Conservation (phyloP, 768 basidiomycete genomes). For the Mycena vulgaris region DNA sequence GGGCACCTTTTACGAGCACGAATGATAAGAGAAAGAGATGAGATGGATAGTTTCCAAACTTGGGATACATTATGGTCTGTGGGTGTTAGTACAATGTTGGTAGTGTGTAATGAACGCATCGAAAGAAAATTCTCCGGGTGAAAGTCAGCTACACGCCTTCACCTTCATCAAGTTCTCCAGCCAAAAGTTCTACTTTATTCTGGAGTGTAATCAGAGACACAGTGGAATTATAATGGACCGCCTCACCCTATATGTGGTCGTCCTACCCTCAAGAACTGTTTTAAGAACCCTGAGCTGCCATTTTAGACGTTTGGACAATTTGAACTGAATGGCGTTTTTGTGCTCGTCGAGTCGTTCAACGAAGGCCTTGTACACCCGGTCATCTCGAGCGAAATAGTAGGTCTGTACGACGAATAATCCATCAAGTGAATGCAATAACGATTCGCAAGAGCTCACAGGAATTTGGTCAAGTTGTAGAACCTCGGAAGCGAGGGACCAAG, state of each 20-base stretch:
- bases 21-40: not conserved
- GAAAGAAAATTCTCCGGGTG: not conserved
- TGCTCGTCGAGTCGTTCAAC: constrained; percentile 62
- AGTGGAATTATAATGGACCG: not conserved
- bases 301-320: constrained; percentile 70
- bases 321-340: constrained; percentile 62
- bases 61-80: constrained; percentile 33
- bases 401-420: constrained; percentile 58
- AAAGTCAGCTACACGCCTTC: constrained; percentile 54
- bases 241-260: constrained; percentile 75
- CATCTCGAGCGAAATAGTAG: constrained; percentile 96
- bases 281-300: constrained; percentile 80
- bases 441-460: constrained; percentile 67
- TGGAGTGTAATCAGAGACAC: constrained; percentile 42
- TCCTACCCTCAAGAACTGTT: constrained; percentile 76
- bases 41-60: constrained; percentile 20
- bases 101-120: constrained; percentile 16
- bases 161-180: constrained; percentile 75
- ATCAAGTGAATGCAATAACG: not conserved
- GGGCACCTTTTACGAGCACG: constrained; percentile 87
- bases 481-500: constrained; percentile 80
- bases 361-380: constrained; percentile 85
- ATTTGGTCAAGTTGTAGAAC: constrained; percentile 74
- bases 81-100: constrained; percentile 37
- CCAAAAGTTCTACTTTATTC: constrained; percentile 77